A percentile compares a stretch with the other conserved stretches of the same genome.
These are phyloP conservation scores for Eucalyptus cloeziana DNA, from an alignment of 345 rosid genomes.

Conservation along the genomic window DNA sequence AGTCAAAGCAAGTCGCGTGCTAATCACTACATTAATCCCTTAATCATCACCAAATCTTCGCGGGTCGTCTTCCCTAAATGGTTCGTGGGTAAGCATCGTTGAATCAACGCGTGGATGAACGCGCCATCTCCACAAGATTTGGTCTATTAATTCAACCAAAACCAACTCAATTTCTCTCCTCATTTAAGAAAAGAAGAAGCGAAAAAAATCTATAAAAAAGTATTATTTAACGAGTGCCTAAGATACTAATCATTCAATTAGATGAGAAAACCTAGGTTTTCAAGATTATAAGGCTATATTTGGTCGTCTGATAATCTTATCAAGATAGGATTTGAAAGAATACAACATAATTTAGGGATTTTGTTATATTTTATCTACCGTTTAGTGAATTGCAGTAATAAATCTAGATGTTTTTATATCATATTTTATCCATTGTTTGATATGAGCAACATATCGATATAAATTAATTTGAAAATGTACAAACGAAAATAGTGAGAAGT, in stretches of 20 bases:
- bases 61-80: not conserved
- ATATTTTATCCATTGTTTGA: not conserved
- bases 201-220: not conserved
- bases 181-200: not conserved
- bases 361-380: too few species aligned
- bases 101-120: not conserved
- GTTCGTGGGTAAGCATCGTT: not conserved
- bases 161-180: not conserved
- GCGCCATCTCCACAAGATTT: not conserved
- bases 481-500: too few species aligned
- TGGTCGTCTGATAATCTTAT: too few species aligned
- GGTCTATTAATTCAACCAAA: not conserved
- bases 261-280: not conserved
- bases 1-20: not conserved
- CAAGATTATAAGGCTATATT: too few species aligned
- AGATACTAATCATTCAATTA: not conserved
- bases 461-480: too few species aligned
- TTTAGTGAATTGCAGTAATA: rapidly evolving
- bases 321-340: rapidly evolving
- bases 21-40: not conserved
- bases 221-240: not conserved
- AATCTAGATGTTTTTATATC: too few species aligned
- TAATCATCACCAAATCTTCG: not conserved
- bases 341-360: too few species aligned
- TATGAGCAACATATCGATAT: too few species aligned